These are phyloP conservation scores for Ilex aquifolium DNA, from an alignment of 257 asterid genomes.

Conservation along the genomic window DNA sequence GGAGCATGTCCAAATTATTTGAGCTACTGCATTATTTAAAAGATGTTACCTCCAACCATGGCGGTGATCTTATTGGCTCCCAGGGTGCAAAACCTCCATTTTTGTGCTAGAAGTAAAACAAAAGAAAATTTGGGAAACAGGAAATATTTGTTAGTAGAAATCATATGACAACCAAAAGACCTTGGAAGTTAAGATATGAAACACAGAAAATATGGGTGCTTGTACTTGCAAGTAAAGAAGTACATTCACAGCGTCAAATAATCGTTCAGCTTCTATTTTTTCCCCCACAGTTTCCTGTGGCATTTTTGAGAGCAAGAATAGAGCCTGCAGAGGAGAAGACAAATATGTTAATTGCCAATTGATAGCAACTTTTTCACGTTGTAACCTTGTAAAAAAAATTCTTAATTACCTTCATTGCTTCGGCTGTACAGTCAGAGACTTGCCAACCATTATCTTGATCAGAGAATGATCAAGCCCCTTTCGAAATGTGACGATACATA, in stretches of 20 bases:
- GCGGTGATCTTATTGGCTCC: conserved; percentile 63
- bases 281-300: conserved; percentile 36
- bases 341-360: no score
- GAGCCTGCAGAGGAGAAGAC: conserved; percentile 26
- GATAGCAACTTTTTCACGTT: no score
- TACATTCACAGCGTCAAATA: conserved; percentile 44
- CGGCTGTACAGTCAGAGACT: conserved; percentile 74
- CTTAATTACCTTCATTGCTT: conserved; percentile 46
- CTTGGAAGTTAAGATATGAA: neutral
- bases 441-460: conserved; percentile 87
- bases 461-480: conserved; percentile 81
- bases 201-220: neutral
- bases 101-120: conserved; percentile 21
- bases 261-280: conserved; percentile 28
- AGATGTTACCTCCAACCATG: conserved; percentile 46
- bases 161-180: no score
- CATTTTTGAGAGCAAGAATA: conserved; percentile 47
- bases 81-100: conserved; percentile 57
- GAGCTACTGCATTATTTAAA: neutral
- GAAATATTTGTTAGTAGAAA: no score
- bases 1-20: no score
- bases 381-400: neutral
- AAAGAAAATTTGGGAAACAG: neutral
- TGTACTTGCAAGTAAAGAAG: conserved; percentile 44
- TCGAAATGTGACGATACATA: conserved; percentile 63